Conservation (phyloP, 768 basidiomycete genomes). For the Lentinula boryana region DNA sequence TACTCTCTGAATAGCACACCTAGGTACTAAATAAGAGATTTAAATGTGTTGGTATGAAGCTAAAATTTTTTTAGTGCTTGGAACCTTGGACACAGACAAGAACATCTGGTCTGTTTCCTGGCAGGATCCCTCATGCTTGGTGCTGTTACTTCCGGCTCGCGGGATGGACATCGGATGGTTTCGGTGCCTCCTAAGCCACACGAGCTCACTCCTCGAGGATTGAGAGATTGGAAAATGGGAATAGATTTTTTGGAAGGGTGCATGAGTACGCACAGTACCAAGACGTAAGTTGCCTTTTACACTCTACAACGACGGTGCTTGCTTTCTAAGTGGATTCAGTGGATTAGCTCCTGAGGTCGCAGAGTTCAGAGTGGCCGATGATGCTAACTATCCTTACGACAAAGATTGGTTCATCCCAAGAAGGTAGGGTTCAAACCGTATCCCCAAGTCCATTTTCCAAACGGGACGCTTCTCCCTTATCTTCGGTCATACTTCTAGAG, state of each 20-base stretch:
- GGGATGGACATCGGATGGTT: slow-evolving; percentile 25
- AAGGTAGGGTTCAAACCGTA: slow-evolving; percentile 14
- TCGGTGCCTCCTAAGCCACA: slow-evolving; percentile 41
- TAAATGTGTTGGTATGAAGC: slow-evolving; percentile 22
- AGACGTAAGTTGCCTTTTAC: slow-evolving; percentile 24
- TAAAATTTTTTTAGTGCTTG: slow-evolving; percentile 10
- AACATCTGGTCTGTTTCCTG: slow-evolving; percentile 80
- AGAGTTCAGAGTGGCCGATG: slow-evolving; percentile 39
- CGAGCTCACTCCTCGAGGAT: slow-evolving; percentile 36
- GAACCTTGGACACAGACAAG: slow-evolving; percentile 60
- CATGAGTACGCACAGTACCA: slow-evolving; percentile 56
- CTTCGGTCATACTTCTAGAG: not conserved
- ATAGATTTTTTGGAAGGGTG: slow-evolving; percentile 63
- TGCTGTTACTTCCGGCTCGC: slow-evolving; percentile 45
- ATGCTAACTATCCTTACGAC: slow-evolving; percentile 22
- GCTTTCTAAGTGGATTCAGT: not conserved
- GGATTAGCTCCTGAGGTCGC: slow-evolving; percentile 68
- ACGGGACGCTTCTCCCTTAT: not conserved
- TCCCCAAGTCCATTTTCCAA: not conserved
- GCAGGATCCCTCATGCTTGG: slow-evolving; percentile 74
- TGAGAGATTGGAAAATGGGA: slow-evolving; percentile 58
- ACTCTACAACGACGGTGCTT: slow-evolving; percentile 18
- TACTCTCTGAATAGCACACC: not conserved
- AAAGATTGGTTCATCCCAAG: slow-evolving; percentile 67
- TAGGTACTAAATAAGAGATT: not conserved